Conservation (phyloP, 768 basidiomycete genomes). For the Galerina sulciceps region DNA sequence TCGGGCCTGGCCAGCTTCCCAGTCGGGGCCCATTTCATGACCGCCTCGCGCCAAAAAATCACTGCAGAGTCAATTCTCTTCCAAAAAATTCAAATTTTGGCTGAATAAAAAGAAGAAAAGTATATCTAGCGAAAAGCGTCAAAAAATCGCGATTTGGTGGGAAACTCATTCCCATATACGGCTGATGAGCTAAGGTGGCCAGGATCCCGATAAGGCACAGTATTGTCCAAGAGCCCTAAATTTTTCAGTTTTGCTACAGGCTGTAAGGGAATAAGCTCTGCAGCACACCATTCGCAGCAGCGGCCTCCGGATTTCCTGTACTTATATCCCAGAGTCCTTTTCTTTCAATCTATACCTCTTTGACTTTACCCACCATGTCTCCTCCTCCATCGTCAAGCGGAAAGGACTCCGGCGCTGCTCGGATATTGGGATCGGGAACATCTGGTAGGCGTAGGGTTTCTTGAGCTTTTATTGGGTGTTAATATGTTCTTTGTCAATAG, state of each 20-base stretch:
- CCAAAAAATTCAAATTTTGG: too few species aligned
- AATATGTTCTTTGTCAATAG: slow-evolving; percentile 40
- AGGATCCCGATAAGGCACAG: too few species aligned
- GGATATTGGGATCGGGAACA: slow-evolving; percentile 89
- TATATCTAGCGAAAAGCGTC: too few species aligned
- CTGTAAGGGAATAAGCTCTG: slow-evolving; percentile 1
- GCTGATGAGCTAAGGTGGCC: too few species aligned
- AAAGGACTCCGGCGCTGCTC: slow-evolving; percentile 89
- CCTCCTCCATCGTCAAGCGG: slow-evolving; percentile 55
- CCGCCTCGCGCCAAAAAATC: too few species aligned
- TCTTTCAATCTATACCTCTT: neutral
- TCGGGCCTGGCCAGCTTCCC: too few species aligned
- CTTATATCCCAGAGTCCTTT: neutral
- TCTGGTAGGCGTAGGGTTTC: slow-evolving; percentile 63
- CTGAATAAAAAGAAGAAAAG: too few species aligned
- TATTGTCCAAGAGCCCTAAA: neutral
- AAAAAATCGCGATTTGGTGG: too few species aligned
- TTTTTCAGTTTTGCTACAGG: slow-evolving; percentile 5
- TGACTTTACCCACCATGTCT: slow-evolving; percentile 24
- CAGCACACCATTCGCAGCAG: neutral
- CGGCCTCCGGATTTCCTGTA: neutral
- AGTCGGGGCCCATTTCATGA: too few species aligned
- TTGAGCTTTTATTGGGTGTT: neutral
- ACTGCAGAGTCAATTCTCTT: too few species aligned
- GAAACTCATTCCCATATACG: too few species aligned